phyloP scores from a whole-genome alignment of 495 filamentous ascomycete species.

The Xylaria grammica region DNA sequence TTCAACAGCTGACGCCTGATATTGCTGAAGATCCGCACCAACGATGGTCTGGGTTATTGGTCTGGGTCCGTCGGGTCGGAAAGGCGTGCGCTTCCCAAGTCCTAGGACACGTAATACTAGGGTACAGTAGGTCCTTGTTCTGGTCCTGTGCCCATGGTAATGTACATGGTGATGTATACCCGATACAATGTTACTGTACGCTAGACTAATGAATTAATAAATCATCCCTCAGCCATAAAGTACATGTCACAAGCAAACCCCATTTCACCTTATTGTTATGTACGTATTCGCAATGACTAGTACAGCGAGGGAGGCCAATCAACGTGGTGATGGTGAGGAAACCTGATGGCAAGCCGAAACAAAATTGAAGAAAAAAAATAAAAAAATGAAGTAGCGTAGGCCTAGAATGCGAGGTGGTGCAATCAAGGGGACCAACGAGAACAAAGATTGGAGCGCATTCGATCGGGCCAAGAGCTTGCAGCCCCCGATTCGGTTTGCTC shows the following conservation, averaged over 20 bases:
- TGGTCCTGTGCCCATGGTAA: too few relatives aligned
- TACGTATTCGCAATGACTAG: not conserved
- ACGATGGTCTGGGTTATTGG: too few relatives aligned
- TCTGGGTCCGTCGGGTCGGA: not conserved
- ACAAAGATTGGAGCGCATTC: not conserved
- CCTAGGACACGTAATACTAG: slow-evolving; percentile 9
- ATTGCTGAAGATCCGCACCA: not conserved
- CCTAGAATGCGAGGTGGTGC: not conserved
- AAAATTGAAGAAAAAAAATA: not conserved
- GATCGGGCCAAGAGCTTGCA: not conserved
- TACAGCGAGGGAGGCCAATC: slow-evolving; percentile 7
- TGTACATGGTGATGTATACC: too few relatives aligned
- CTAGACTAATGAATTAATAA: not conserved
- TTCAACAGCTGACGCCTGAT: slow-evolving; percentile 13
- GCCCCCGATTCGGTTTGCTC: not conserved
- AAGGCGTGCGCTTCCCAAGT: not conserved
- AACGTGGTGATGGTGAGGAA: not conserved
- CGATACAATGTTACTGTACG: slow-evolving; percentile 4
- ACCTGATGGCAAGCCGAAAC: not conserved
- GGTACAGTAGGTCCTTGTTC: not conserved
- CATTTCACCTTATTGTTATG: not conserved
- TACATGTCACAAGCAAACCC: slow-evolving; percentile 7
- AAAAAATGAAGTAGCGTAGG: not conserved
- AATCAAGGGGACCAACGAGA: not conserved
- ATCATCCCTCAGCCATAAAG: not conserved